phyloP scores from a whole-genome alignment of 1,284 basidiomycete genomes.

The Volvariella surrecta region DNA sequence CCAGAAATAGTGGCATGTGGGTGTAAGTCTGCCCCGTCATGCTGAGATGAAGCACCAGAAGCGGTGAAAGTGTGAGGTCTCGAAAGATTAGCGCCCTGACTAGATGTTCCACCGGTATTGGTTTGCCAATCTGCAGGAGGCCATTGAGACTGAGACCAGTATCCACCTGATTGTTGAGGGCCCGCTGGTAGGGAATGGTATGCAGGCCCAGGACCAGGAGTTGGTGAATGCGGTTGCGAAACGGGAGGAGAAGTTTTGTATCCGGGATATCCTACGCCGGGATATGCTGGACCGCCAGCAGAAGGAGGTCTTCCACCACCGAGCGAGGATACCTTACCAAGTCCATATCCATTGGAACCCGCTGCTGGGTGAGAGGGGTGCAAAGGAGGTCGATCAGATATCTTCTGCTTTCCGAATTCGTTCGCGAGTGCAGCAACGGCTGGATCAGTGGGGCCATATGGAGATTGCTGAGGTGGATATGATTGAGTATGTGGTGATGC shows the following conservation, averaged over 20 bases:
- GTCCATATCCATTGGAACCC: too few relatives aligned
- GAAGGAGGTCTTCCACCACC: background rate
- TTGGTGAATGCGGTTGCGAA: conserved; percentile 2
- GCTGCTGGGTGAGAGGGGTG: conserved; percentile 16
- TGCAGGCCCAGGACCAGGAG: conserved; percentile 1
- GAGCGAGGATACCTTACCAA: too few relatives aligned
- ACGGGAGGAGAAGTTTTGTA: conserved; percentile 7
- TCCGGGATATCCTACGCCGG: background rate
- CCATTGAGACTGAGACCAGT: conserved; percentile 32
- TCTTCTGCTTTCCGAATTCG: conserved; percentile 8
- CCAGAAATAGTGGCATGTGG: conserved; percentile 13
- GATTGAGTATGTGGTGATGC: too few relatives aligned
- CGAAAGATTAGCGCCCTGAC: background rate
- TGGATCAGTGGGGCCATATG: background rate
- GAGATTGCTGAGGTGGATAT: too few relatives aligned
- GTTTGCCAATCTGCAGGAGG: conserved; percentile 38
- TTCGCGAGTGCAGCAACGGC: conserved; percentile 8
- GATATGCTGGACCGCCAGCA: conserved; percentile 8
- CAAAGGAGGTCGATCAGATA: conserved; percentile 13
- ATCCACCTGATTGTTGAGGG: conserved; percentile 8
- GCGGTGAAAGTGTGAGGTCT: conserved; percentile 2
- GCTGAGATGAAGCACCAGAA: background rate
- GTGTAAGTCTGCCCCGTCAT: conserved; percentile 20
- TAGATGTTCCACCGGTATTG: conserved; percentile 1
- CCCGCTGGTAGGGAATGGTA: background rate